phyloP scores from a whole-genome alignment of 371 early-diverging fungal genomes.

The Lichtheimia hyalospora region DNA sequence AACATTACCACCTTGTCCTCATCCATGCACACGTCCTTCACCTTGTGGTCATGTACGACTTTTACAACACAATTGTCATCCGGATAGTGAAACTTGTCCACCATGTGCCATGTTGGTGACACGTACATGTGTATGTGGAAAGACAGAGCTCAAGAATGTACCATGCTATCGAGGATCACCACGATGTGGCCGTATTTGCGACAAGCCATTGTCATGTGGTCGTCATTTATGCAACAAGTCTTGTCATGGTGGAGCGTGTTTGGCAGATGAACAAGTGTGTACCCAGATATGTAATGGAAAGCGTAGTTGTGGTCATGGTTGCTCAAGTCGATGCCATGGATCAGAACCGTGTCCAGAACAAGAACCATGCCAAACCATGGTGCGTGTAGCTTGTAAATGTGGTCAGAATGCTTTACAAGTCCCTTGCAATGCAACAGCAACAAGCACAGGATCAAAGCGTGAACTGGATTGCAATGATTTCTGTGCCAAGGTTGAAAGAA shows the following conservation, averaged over 20 bases:
- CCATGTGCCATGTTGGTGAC: slow-evolving; percentile 70
- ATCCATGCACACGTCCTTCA: slow-evolving; percentile 63
- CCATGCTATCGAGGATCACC: slow-evolving; percentile 73
- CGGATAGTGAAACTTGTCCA: slow-evolving; percentile 71
- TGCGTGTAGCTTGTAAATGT: slow-evolving; percentile 70
- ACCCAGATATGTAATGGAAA: slow-evolving; percentile 61
- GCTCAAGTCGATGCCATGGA: slow-evolving; percentile 65
- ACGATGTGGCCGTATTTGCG: slow-evolving; percentile 72
- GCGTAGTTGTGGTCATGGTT: slow-evolving; percentile 74
- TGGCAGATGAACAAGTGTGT: slow-evolving; percentile 52
- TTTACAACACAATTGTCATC: slow-evolving; percentile 73
- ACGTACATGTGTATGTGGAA: slow-evolving; percentile 73
- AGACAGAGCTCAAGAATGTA: slow-evolving; percentile 63
- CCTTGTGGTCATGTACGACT: slow-evolving; percentile 72
- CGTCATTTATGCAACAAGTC: slow-evolving; percentile 69
- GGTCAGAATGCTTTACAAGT: slow-evolving; percentile 60
- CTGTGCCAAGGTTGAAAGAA: slow-evolving; percentile 73
- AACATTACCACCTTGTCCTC: slow-evolving; percentile 62
- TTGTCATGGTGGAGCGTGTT: slow-evolving; percentile 76
- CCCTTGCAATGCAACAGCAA: slow-evolving; percentile 60
- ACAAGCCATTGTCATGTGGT: slow-evolving; percentile 62
- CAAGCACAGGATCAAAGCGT: slow-evolving; percentile 40
- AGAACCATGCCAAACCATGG: slow-evolving; percentile 51
- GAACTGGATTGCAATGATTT: slow-evolving; percentile 67
- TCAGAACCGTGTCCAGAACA: slow-evolving; percentile 62